Evolutionary conservation across 352 stramenopile genomes (phyloP).

Genomic region (Phytophthora hybrid): DNA sequence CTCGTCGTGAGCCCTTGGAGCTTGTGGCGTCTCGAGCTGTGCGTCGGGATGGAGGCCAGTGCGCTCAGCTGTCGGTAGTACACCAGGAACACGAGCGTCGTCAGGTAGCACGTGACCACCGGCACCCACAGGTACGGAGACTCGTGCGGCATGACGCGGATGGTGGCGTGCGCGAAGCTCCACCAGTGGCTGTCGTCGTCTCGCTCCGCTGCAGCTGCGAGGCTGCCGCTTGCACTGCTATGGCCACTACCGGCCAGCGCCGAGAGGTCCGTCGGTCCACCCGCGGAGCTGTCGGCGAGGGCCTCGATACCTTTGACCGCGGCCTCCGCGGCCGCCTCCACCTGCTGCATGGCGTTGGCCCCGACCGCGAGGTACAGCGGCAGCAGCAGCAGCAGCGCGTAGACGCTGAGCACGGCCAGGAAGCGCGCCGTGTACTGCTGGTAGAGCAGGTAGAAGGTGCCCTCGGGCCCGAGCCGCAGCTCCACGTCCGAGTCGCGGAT

Average conservation of each 20-base stretch:
- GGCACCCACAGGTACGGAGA: slow-evolving; percentile 84
- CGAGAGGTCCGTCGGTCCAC: slow-evolving; percentile 13
- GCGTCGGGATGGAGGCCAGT: slow-evolving; percentile 66
- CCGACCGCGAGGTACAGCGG: slow-evolving; percentile 77
- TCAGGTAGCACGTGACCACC: slow-evolving; percentile 79
- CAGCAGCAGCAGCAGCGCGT: slow-evolving; percentile 74
- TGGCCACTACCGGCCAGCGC: not conserved
- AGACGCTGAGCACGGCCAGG: slow-evolving; percentile 64
- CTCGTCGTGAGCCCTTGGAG: slow-evolving; percentile 16
- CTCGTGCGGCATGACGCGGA: slow-evolving; percentile 79
- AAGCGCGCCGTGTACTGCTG: slow-evolving; percentile 80
- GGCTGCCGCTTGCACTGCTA: not conserved
- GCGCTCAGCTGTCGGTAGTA: slow-evolving; percentile 76
- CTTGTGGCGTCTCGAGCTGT: slow-evolving; percentile 17
- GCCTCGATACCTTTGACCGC: slow-evolving; percentile 38
- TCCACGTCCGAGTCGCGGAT: slow-evolving; percentile 77
- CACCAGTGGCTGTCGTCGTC: slow-evolving; percentile 66
- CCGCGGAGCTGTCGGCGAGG: slow-evolving; percentile 28
- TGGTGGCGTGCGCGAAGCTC: slow-evolving; percentile 83
- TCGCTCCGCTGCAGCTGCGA: slow-evolving; percentile 8
- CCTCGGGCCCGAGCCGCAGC: slow-evolving; percentile 70
- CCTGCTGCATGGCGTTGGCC: slow-evolving; percentile 43
- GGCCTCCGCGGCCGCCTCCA: slow-evolving; percentile 37
- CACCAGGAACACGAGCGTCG: slow-evolving; percentile 75
- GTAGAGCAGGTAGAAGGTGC: slow-evolving; percentile 88